Conservation (phyloP, 1,284 basidiomycete species). For the Apiotrichum akiyoshidainum region DNA sequence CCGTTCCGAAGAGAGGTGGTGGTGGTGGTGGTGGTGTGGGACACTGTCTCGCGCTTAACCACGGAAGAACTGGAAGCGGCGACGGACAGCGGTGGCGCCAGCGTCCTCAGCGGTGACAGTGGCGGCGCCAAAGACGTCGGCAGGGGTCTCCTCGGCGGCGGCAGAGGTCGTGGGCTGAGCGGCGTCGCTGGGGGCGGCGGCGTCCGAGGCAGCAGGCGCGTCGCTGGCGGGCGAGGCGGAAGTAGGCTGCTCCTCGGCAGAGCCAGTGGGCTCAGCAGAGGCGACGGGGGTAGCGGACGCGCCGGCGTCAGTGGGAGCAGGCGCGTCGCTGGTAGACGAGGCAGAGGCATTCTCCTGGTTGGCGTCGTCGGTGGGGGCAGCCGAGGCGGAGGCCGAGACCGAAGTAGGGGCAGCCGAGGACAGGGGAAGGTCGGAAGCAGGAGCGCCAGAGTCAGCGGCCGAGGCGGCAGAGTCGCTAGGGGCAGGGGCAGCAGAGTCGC, state of each 20-base stretch:
- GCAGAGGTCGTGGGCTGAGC: not conserved
- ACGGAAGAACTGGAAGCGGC: conserved; percentile 13
- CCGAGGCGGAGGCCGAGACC: not conserved
- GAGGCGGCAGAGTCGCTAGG: too few species aligned
- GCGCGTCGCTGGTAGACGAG: not conserved
- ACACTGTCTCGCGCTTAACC: conserved; percentile 5
- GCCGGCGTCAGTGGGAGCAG: too few species aligned
- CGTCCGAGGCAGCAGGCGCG: not conserved
- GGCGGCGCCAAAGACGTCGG: not conserved
- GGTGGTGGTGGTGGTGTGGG: not conserved
- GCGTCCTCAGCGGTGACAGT: conserved; percentile 1
- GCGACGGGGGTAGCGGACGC: too few species aligned
- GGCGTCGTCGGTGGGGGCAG: not conserved
- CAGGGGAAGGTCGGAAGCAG: not conserved
- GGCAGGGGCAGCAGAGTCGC: too few species aligned
- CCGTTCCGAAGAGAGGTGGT: not conserved
- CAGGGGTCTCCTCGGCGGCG: not conserved
- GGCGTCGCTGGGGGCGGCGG: not conserved
- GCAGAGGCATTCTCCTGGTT: too few species aligned
- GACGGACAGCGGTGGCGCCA: conserved; percentile 5
- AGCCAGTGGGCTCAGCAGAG: conserved; percentile 1
- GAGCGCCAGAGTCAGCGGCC: too few species aligned
- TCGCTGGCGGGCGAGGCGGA: not conserved
- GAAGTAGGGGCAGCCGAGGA: not conserved
- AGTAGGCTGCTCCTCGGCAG: not conserved